Evolutionary conservation across 176 grass and related monocot genomes (phyloP).

Genomic region (Carex littledalei): DNA sequence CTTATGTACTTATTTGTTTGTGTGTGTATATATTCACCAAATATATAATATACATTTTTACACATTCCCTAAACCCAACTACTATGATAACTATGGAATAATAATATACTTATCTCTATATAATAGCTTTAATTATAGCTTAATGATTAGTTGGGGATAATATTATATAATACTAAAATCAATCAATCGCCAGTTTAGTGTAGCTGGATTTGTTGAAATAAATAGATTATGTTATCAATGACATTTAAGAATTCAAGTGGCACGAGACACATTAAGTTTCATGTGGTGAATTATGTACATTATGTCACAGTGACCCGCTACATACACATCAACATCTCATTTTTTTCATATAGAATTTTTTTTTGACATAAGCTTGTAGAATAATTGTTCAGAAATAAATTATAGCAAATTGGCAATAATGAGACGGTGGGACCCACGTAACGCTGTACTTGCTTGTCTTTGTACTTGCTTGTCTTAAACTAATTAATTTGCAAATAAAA

Average conservation of each 20-base stretch:
- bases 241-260: neutral
- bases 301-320: too few species aligned
- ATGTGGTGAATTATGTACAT: neutral
- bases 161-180: neutral
- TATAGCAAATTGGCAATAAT: neutral
- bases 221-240: neutral
- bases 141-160: slow-evolving; percentile 7
- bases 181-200: neutral
- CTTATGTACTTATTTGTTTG: too few species aligned
- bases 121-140: slow-evolving; percentile 3
- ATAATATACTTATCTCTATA: slow-evolving; percentile 5
- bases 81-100: neutral
- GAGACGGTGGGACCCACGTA: neutral
- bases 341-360: too few species aligned
- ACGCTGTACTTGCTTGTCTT: slow-evolving; percentile 1
- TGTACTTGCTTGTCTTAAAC: neutral
- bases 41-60: too few species aligned
- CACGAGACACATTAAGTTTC: neutral
- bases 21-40: neutral
- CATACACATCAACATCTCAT: too few species aligned
- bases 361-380: too few species aligned
- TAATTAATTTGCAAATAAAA: neutral
- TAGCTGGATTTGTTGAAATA: slow-evolving; percentile 6
- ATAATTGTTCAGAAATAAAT: too few species aligned
- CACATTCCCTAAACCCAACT: neutral